Evolutionary conservation across 2,329 filamentous ascomycete genomes (phyloP).

Genomic region (Chaetomiaceae sp.): DNA sequence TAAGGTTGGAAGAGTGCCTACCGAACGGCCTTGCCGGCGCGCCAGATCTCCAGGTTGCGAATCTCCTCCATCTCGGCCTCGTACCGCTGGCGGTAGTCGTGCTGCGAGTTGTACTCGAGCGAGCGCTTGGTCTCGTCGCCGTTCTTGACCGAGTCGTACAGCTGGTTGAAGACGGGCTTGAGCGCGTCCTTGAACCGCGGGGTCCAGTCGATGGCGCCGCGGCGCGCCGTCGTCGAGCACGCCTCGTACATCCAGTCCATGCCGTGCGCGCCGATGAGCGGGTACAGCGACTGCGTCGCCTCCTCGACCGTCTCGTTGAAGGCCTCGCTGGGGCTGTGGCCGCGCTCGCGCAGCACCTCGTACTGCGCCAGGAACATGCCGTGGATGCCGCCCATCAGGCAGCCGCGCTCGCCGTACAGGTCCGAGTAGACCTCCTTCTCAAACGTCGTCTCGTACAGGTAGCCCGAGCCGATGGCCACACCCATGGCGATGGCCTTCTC

Average conservation of each 20-base stretch:
- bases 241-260: conserved; percentile 99
- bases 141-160: conserved; percentile 89
- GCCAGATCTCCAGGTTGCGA: conserved; percentile 97
- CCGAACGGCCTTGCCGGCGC: conserved; percentile 95
- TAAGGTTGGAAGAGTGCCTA: conserved; percentile 38
- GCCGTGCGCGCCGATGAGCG: conserved; percentile 91
- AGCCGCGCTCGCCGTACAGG: conserved; percentile 99
- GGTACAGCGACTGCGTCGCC: conserved; percentile 96
- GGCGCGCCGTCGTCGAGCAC: conserved; percentile 97
- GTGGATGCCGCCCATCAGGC: conserved; percentile 99
- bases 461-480: conserved; percentile 94
- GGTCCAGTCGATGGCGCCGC: conserved; percentile 98
- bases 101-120: conserved; percentile 93
- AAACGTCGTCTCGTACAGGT: conserved; percentile 99
- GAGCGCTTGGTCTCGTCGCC: conserved; percentile 94
- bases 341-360: conserved; percentile 98
- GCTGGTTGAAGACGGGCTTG: conserved; percentile 97
- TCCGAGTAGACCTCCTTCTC: conserved; percentile 99
- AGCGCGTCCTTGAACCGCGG: conserved; percentile 95
- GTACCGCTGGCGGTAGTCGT: conserved; percentile 95
- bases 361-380: conserved; percentile 99
- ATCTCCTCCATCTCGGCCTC: conserved; percentile 99
- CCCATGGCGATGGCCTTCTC: conserved; percentile 97
- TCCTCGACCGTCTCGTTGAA: conserved; percentile 99
- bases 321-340: conserved; percentile 94